Percentiles rank a stretch among this genome's conserved stretches.
phyloP scores from a whole-genome alignment of 2,329 filamentous ascomycete genomes.

The Colletotrichum spaethianum region DNA sequence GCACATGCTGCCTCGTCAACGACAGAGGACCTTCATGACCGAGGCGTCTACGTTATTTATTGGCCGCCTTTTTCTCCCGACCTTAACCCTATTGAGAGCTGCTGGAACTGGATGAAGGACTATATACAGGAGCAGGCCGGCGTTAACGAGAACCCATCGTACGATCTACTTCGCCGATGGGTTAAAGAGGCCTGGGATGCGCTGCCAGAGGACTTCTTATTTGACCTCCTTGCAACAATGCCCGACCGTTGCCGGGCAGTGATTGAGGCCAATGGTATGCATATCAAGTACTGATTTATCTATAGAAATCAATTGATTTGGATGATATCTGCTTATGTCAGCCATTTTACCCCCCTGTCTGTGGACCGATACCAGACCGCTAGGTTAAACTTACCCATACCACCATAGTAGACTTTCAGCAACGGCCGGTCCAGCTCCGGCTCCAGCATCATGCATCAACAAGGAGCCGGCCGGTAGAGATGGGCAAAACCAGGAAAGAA shows the following conservation, averaged over 20 bases:
- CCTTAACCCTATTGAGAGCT: neutral
- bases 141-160: neutral
- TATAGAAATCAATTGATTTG: no score
- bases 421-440: slow-evolving; percentile 3
- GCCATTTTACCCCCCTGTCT: no score
- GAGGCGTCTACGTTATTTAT: neutral
- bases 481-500: slow-evolving; percentile 33
- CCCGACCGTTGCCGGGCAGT: neutral
- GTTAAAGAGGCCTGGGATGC: neutral
- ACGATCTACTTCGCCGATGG: neutral
- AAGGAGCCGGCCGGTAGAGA: slow-evolving; percentile 40
- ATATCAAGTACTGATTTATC: no score
- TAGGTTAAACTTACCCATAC: no score
- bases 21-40: neutral
- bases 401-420: slow-evolving; percentile 24
- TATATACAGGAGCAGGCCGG: neutral
- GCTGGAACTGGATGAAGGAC: slow-evolving; percentile 6
- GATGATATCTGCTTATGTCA: no score
- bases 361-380: no score
- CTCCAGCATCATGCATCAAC: slow-evolving; percentile 7
- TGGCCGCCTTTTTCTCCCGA: neutral
- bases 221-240: neutral
- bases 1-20: neutral
- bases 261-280: no score
- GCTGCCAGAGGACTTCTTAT: neutral